Evolutionary conservation across 2,329 filamentous ascomycete genomes (phyloP).

Genomic region (Aspergillus fructus): DNA sequence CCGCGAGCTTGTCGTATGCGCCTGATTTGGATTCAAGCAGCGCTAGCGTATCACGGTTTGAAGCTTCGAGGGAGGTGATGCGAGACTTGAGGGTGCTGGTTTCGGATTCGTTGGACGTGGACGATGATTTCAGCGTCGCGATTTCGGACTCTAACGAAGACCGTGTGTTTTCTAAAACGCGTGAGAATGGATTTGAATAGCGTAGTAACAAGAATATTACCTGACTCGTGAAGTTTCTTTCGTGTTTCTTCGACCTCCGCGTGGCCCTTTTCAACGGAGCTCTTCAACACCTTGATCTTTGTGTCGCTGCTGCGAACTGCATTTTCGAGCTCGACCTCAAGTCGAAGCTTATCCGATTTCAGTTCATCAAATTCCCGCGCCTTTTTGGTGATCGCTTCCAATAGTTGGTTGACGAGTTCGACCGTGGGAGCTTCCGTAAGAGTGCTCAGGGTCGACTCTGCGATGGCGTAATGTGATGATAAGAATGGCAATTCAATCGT

Average conservation of each 20-base stretch:
- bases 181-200: constrained; percentile 17
- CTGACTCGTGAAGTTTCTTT: constrained; percentile 77
- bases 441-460: constrained; percentile 56
- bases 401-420: constrained; percentile 73
- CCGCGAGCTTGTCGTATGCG: constrained; percentile 79
- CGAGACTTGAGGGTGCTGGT: constrained; percentile 76
- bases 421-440: constrained; percentile 63
- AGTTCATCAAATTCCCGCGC: constrained; percentile 79
- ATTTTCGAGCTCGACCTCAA: constrained; percentile 92
- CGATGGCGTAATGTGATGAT: constrained; percentile 57
- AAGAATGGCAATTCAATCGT: constrained; percentile 60
- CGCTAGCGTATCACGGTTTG: constrained; percentile 85
- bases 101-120: constrained; percentile 64
- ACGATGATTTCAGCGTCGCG: constrained; percentile 71
- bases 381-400: constrained; percentile 73
- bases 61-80: constrained; percentile 82
- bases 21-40: constrained; percentile 87
- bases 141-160: constrained; percentile 79
- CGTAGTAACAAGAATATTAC: constrained; percentile 47
- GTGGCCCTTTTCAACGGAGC: constrained; percentile 76
- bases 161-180: constrained; percentile 66
- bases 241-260: constrained; percentile 81
- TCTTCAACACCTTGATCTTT: constrained; percentile 77
- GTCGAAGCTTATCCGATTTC: constrained; percentile 81
- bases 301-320: constrained; percentile 80